phyloP scores from a whole-genome alignment of 176 grass and related monocot species.

The Tillandsia fasciculata region DNA sequence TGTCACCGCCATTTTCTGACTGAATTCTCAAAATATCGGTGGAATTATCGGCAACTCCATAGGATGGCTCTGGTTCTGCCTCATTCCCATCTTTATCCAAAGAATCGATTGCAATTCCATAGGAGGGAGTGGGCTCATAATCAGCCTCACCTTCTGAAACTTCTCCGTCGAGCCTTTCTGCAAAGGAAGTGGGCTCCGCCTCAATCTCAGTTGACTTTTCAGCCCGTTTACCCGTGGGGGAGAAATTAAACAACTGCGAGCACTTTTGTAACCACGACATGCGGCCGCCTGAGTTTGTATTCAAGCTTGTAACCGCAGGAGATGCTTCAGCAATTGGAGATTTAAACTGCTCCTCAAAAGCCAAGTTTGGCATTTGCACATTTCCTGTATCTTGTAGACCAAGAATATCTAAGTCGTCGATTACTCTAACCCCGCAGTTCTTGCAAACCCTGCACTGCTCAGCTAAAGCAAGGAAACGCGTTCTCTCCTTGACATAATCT shows the following conservation, averaged over 20 bases:
- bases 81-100: constrained; percentile 37
- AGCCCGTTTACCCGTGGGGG: constrained; percentile 33
- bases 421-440: constrained; percentile 51
- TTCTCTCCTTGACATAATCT: constrained; percentile 54
- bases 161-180: constrained; percentile 53
- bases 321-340: constrained; percentile 21
- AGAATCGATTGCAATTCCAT: constrained; percentile 38
- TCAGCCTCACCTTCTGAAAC: constrained; percentile 42
- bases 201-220: constrained; percentile 36
- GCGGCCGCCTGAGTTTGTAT: constrained; percentile 41
- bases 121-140: constrained; percentile 62
- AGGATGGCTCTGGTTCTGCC: constrained; percentile 47
- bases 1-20: constrained; percentile 27
- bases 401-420: constrained; percentile 48
- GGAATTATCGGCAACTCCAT: constrained; percentile 74
- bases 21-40: constrained; percentile 31
- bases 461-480: constrained; percentile 32
- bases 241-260: constrained; percentile 66
- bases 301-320: constrained; percentile 25
- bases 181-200: constrained; percentile 35
- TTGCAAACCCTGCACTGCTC: constrained; percentile 76
- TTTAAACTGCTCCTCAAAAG: constrained; percentile 24
- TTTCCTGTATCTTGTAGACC: constrained; percentile 30
- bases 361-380: constrained; percentile 49
- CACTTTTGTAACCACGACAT: constrained; percentile 81